phyloP scores from a whole-genome alignment of 495 filamentous ascomycete genomes.

The Penicillium herquei region DNA sequence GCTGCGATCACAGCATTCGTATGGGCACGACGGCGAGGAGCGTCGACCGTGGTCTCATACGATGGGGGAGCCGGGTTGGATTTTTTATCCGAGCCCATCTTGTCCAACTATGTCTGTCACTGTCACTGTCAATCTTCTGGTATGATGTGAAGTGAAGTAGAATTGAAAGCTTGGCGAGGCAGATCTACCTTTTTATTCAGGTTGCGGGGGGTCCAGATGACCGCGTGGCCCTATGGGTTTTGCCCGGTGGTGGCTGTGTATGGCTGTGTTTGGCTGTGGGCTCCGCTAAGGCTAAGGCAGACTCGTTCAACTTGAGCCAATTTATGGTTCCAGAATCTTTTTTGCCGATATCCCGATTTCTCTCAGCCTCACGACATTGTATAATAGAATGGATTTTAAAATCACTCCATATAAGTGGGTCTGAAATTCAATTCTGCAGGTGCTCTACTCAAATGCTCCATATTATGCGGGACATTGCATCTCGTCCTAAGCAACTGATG shows the following conservation, averaged over 20 bases:
- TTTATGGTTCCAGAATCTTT: no score
- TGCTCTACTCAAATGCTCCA: no score
- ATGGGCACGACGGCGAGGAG: slow-evolving; percentile 2
- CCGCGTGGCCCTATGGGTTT: neutral
- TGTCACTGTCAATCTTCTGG: no score
- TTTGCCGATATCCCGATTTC: no score
- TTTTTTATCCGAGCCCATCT: neutral
- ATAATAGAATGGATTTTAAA: neutral
- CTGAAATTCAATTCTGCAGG: no score
- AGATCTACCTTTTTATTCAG: neutral
- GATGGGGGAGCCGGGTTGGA: neutral
- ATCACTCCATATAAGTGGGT: neutral
- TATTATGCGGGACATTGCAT: no score
- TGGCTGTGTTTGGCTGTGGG: no score
- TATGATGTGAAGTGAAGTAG: no score
- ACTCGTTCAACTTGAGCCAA: neutral
- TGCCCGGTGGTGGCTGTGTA: neutral
- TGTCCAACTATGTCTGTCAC: no score
- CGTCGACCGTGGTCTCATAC: neutral
- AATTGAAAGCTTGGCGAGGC: no score
- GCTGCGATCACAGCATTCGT: slow-evolving; percentile 40
- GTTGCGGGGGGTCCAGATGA: neutral
- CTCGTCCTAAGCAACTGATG: no score
- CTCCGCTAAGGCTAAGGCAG: no score
- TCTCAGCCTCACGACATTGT: neutral